These are phyloP conservation scores for Scheffersomyces illinoinensis DNA, from an alignment of 1,139 yeast genomes.

Conservation along the genomic window DNA sequence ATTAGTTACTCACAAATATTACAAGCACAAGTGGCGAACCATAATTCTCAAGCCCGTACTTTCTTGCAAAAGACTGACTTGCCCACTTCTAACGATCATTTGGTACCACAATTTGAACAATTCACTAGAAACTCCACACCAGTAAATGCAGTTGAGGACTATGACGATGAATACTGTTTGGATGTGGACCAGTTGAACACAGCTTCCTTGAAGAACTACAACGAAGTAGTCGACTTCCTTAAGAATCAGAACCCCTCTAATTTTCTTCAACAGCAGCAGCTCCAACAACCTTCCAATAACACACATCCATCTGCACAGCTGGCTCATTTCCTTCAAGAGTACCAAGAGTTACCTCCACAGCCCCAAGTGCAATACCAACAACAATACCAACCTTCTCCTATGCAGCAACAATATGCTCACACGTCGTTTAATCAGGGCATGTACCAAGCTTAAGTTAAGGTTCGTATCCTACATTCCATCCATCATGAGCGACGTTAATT, in stretches of 20 bases:
- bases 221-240: conserved; percentile 19
- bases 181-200: conserved; percentile 45
- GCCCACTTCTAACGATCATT: background rate
- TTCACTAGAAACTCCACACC: background rate
- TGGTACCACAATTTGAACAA: background rate
- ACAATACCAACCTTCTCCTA: conserved; percentile 6
- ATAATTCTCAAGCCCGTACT: background rate
- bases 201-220: conserved; percentile 19
- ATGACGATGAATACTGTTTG: conserved; percentile 49
- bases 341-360: conserved; percentile 1
- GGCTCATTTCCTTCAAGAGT: conserved; percentile 1
- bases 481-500: background rate
- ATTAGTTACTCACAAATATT: background rate
- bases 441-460: conserved; percentile 1
- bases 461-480: background rate
- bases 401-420: conserved; percentile 6
- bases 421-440: conserved; percentile 6
- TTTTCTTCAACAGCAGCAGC: conserved; percentile 4
- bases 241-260: conserved; percentile 9
- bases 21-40: background rate
- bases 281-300: conserved; percentile 7
- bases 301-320: conserved; percentile 5
- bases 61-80: background rate
- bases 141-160: conserved; percentile 24
- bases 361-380: conserved; percentile 4